These are phyloP conservation scores for Diaporthe velutina DNA, from an alignment of 2,329 filamentous ascomycete species.

Conservation along the genomic window DNA sequence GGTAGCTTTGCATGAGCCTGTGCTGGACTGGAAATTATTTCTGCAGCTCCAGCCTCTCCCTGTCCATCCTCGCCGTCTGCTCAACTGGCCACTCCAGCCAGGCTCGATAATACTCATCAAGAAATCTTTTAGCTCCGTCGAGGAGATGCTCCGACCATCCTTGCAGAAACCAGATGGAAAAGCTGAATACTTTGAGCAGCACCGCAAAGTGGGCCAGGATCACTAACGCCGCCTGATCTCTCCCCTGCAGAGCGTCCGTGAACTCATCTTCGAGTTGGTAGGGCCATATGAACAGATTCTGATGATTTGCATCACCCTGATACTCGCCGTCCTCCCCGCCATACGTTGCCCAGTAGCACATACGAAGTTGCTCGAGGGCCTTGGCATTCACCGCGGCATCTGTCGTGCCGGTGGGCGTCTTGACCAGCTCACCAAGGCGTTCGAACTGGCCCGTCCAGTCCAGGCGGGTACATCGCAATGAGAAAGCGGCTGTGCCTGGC, in stretches of 20 bases:
- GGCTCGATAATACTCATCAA: background rate
- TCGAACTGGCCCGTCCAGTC: background rate
- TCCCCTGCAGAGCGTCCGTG: background rate
- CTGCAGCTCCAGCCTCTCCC: background rate
- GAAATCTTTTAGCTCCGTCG: background rate
- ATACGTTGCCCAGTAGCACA: constrained; percentile 2
- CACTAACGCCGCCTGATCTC: background rate
- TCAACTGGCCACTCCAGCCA: background rate
- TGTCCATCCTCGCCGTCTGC: background rate
- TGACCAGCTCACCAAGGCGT: background rate
- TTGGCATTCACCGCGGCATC: background rate
- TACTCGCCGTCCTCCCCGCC: background rate
- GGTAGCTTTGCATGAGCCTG: background rate
- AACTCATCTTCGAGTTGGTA: background rate
- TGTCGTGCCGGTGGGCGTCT: background rate
- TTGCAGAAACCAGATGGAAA: constrained; percentile 8
- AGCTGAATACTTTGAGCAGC: background rate
- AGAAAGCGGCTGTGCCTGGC: background rate
- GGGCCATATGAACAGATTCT: background rate
- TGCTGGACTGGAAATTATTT: background rate
- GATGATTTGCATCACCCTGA: background rate
- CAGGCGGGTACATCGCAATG: background rate
- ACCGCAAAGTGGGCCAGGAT: background rate
- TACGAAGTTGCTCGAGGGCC: background rate
- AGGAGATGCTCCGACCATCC: background rate